phyloP scores from a whole-genome alignment of 2,329 filamentous ascomycete species.

The Pyrenophora graminea region DNA sequence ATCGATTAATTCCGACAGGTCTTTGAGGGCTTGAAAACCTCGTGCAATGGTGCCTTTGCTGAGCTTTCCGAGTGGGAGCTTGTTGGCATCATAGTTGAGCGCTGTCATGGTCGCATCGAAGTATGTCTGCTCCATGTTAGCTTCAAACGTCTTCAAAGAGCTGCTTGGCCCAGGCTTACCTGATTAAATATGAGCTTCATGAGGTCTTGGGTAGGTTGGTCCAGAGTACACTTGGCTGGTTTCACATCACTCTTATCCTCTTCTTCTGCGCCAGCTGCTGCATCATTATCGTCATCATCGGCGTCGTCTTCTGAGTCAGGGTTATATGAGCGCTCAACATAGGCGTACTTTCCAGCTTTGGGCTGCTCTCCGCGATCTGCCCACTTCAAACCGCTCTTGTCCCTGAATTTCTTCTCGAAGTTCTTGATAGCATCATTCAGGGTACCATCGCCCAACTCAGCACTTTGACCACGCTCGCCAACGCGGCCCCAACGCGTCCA shows the following conservation, averaged over 20 bases:
- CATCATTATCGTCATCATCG: slow-evolving; percentile 24
- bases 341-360: slow-evolving; percentile 71
- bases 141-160: not conserved
- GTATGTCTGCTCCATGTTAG: slow-evolving; percentile 50
- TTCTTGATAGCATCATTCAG: slow-evolving; percentile 48
- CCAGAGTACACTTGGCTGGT: slow-evolving; percentile 57
- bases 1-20: slow-evolving; percentile 70
- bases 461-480: slow-evolving; percentile 56
- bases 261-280: not conserved
- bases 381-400: slow-evolving; percentile 60
- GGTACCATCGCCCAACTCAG: slow-evolving; percentile 46
- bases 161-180: not conserved
- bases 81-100: slow-evolving; percentile 73
- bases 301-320: slow-evolving; percentile 61
- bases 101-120: slow-evolving; percentile 69
- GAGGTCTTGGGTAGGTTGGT: slow-evolving; percentile 65
- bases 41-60: slow-evolving; percentile 75
- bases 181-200: slow-evolving; percentile 85
- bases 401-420: slow-evolving; percentile 62
- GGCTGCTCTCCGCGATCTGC: slow-evolving; percentile 57
- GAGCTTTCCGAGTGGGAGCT: slow-evolving; percentile 82
- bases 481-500: slow-evolving; percentile 87
- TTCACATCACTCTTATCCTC: slow-evolving; percentile 36
- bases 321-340: slow-evolving; percentile 77
- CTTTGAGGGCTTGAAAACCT: slow-evolving; percentile 78